phyloP scores from a whole-genome alignment of 2,329 filamentous ascomycete genomes.

The Zopfia rhizophila region DNA sequence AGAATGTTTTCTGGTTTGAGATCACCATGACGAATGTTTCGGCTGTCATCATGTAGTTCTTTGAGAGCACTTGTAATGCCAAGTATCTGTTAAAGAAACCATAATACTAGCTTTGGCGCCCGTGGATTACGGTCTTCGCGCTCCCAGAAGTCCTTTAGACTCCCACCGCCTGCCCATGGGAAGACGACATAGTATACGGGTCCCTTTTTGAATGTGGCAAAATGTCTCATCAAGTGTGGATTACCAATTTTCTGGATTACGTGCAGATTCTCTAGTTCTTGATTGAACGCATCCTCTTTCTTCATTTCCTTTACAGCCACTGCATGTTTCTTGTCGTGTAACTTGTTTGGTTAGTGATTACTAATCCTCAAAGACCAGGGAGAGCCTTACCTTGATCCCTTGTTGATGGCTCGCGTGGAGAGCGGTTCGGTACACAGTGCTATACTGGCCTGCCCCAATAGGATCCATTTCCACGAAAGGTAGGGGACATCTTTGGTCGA shows the following conservation, averaged over 20 bases:
- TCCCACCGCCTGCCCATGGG: slow-evolving; percentile 22
- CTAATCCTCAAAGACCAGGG: too few species aligned
- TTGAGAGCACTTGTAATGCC: slow-evolving; percentile 16
- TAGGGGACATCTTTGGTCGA: slow-evolving; percentile 9
- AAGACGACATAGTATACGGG: slow-evolving; percentile 17
- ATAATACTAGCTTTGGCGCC: slow-evolving; percentile 4
- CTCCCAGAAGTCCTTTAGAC: slow-evolving; percentile 20
- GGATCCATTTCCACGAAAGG: slow-evolving; percentile 11
- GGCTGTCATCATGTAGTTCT: slow-evolving; percentile 13
- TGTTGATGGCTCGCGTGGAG: slow-evolving; percentile 10
- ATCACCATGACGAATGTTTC: slow-evolving; percentile 22
- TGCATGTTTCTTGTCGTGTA: background rate
- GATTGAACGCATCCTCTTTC: background rate
- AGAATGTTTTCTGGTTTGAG: slow-evolving; percentile 28
- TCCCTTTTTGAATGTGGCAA: slow-evolving; percentile 3
- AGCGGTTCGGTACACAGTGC: slow-evolving; percentile 1
- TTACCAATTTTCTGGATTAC: slow-evolving; percentile 1
- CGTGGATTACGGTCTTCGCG: background rate
- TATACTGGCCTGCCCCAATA: background rate
- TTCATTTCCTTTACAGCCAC: slow-evolving; percentile 7
- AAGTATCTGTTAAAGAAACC: slow-evolving; percentile 19
- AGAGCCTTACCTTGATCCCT: background rate
- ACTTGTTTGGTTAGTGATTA: too few species aligned
- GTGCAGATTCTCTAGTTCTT: slow-evolving; percentile 3
- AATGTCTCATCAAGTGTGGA: slow-evolving; percentile 11